Conservation (phyloP, 306 rosid genomes). For the Sicyos edulis region DNA sequence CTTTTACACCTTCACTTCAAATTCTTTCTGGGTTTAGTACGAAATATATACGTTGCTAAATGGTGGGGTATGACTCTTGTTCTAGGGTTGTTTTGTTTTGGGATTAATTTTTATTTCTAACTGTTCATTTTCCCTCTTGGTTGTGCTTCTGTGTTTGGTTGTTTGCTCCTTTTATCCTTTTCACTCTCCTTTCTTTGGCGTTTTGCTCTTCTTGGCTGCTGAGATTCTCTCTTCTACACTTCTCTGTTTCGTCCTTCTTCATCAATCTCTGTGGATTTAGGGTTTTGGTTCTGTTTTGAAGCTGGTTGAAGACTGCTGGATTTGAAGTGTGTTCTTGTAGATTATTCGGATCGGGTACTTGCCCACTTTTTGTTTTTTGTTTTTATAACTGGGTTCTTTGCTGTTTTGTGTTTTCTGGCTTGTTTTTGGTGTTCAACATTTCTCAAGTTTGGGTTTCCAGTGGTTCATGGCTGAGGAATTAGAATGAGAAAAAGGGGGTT, state of each 20-base stretch:
- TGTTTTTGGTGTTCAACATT: not conserved
- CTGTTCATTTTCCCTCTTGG: not conserved
- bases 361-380: slow-evolving; percentile 13
- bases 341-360: slow-evolving; percentile 19
- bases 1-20: not conserved
- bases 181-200: slow-evolving; percentile 15
- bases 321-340: not conserved
- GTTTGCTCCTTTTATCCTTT: slow-evolving; percentile 35
- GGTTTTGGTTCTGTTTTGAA: slow-evolving; percentile 21
- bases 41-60: slow-evolving; percentile 7
- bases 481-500: not conserved
- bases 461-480: not conserved
- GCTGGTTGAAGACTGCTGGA: slow-evolving; percentile 15
- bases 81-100: not conserved
- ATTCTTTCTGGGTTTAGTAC: not conserved
- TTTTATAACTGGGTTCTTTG: slow-evolving; percentile 22
- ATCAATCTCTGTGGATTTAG: not conserved
- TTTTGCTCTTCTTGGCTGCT: slow-evolving; percentile 20
- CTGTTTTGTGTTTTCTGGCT: slow-evolving; percentile 8
- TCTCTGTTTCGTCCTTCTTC: slow-evolving; percentile 3
- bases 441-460: not conserved
- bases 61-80: slow-evolving; percentile 4
- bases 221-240: not conserved
- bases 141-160: slow-evolving; percentile 13
- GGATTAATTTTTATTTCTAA: not conserved